These are phyloP conservation scores for Vaucheria bursata DNA, from an alignment of 352 stramenopile species.

Conservation along the genomic window DNA sequence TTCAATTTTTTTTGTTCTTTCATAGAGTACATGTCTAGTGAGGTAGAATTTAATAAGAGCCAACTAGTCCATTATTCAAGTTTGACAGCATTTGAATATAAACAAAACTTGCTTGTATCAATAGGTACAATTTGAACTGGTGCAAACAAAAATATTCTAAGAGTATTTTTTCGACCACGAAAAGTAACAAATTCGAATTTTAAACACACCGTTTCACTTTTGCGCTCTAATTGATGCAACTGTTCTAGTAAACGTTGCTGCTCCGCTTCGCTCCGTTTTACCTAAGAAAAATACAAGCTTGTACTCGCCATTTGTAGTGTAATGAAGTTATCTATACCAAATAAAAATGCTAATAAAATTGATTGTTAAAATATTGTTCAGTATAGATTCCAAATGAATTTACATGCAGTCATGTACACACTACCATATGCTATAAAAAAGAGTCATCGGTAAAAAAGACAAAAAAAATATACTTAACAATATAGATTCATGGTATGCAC, in stretches of 20 bases:
- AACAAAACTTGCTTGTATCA: background rate
- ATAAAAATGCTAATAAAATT: too few relatives aligned
- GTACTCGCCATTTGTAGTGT: too few relatives aligned
- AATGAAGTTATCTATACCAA: too few relatives aligned
- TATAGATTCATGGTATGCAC: too few relatives aligned
- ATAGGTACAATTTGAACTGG: too few relatives aligned
- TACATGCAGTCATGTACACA: background rate
- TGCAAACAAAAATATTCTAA: too few relatives aligned
- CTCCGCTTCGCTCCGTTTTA: conserved; percentile 27
- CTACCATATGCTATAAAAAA: background rate
- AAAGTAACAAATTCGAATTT: conserved; percentile 1
- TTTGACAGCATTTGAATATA: background rate
- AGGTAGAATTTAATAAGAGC: background rate
- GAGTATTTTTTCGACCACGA: background rate
- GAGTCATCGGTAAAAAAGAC: background rate
- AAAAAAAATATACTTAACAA: background rate
- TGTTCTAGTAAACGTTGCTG: conserved; percentile 30
- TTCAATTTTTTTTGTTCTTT: too few relatives aligned
- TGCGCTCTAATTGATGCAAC: conserved; percentile 23
- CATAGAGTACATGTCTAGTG: background rate
- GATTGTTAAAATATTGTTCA: background rate
- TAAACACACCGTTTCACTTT: conserved; percentile 8
- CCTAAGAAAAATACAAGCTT: background rate
- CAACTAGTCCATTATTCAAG: background rate
- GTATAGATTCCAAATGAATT: background rate